phyloP scores from a whole-genome alignment of 495 filamentous ascomycete species.

The Podospora anserina region DNA sequence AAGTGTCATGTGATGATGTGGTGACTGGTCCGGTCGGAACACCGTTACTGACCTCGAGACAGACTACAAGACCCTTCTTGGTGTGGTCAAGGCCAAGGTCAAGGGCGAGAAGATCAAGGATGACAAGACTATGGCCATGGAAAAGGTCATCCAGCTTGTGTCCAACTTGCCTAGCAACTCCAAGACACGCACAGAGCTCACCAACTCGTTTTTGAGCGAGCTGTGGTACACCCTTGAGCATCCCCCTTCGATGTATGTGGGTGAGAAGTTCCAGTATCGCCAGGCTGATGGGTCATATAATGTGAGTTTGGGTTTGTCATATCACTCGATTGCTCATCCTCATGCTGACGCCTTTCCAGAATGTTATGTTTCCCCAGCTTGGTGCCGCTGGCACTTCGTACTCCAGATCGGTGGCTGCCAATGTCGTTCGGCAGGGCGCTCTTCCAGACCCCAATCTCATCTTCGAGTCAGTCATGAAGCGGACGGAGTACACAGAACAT shows the following conservation, averaged over 20 bases:
- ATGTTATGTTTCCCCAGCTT: conserved; percentile 43
- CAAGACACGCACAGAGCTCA: conserved; percentile 60
- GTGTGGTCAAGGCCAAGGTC: conserved; percentile 36
- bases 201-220: conserved; percentile 65
- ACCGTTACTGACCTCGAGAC: neutral
- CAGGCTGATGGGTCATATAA: conserved; percentile 68
- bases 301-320: conserved; percentile 18
- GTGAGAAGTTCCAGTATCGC: conserved; percentile 64
- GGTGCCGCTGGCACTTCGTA: conserved; percentile 56
- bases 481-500: conserved; percentile 44
- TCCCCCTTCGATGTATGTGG: conserved; percentile 56
- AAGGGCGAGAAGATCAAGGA: conserved; percentile 55
- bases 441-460: conserved; percentile 73
- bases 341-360: conserved; percentile 26
- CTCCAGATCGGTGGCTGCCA: conserved; percentile 67
- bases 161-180: conserved; percentile 60
- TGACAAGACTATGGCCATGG: conserved; percentile 81
- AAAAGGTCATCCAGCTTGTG: conserved; percentile 73
- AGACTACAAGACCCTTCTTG: conserved; percentile 44
- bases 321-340: neutral
- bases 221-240: conserved; percentile 65
- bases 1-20: conserved; percentile 4
- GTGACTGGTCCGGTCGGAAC: too few relatives aligned
- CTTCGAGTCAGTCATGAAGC: conserved; percentile 66
- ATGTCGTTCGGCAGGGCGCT: conserved; percentile 57